phyloP scores from a whole-genome alignment of 257 asterid genomes.

The Solanum bulbocastanum region DNA sequence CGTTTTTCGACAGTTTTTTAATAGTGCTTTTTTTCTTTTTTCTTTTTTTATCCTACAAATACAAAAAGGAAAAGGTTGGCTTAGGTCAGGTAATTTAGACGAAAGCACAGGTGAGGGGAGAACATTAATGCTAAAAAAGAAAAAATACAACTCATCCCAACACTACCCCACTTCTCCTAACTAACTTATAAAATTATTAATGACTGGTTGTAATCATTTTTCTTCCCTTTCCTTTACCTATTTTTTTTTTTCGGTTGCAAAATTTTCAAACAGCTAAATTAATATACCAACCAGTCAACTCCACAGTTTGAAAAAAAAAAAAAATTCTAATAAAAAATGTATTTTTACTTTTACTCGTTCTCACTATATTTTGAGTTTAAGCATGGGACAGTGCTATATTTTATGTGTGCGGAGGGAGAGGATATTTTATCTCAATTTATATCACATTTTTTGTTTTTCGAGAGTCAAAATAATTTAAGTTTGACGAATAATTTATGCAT shows the following conservation, averaged over 20 bases:
- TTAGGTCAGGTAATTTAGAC: background rate
- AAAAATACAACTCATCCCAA: constrained; percentile 2
- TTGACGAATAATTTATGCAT: too few species aligned
- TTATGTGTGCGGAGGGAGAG: background rate
- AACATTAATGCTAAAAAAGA: background rate
- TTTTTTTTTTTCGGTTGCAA: background rate
- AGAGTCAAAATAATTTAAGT: too few species aligned
- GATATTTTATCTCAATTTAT: background rate
- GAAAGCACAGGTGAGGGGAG: background rate
- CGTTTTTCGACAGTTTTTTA: too few species aligned
- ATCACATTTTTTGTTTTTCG: rapidly evolving
- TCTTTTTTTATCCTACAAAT: too few species aligned
- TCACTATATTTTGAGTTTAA: background rate
- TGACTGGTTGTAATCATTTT: background rate
- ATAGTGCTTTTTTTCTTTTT: too few species aligned
- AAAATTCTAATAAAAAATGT: too few species aligned
- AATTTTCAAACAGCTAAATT: background rate
- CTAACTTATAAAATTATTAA: background rate
- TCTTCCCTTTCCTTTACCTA: background rate
- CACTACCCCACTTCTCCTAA: background rate
- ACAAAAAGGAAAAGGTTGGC: background rate
- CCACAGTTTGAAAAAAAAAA: background rate
- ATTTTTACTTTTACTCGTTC: background rate
- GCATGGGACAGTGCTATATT: background rate
- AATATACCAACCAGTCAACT: background rate